phyloP scores from a whole-genome alignment of 2,329 filamentous ascomycete species.

The Epichloe elymi region DNA sequence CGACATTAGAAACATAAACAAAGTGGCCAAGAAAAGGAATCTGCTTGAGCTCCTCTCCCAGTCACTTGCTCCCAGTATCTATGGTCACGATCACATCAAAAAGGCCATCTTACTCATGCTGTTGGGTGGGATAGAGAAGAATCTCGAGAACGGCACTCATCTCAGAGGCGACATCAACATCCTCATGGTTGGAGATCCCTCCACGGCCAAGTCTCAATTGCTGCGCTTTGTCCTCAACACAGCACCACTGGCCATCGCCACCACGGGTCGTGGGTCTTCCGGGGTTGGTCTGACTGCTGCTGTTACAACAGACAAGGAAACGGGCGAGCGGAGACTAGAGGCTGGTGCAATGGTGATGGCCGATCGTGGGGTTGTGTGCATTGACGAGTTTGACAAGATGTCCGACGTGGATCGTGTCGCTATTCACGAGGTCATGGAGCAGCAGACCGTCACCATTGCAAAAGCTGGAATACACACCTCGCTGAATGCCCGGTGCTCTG shows the following conservation, averaged over 20 bases:
- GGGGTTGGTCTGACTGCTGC: slow-evolving; percentile 95
- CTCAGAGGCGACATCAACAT: slow-evolving; percentile 98
- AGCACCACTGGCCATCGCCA: slow-evolving; percentile 89
- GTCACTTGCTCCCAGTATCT: slow-evolving; percentile 91
- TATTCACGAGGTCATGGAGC: slow-evolving; percentile 99
- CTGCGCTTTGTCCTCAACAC: slow-evolving; percentile 95
- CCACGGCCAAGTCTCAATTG: slow-evolving; percentile 96
- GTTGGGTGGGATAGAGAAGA: slow-evolving; percentile 94
- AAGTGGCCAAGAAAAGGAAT: slow-evolving; percentile 85
- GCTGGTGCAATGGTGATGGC: slow-evolving; percentile 98
- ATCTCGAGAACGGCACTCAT: slow-evolving; percentile 94
- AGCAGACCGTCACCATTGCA: slow-evolving; percentile 97
- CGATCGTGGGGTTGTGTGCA: slow-evolving; percentile 94
- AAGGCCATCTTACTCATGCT: slow-evolving; percentile 94
- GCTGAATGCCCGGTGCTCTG: slow-evolving; percentile 89
- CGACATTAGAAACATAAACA: slow-evolving; percentile 98
- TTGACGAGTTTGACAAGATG: slow-evolving; percentile 99
- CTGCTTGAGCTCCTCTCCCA: slow-evolving; percentile 88
- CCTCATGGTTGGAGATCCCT: slow-evolving; percentile 96
- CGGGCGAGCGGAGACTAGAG: slow-evolving; percentile 84
- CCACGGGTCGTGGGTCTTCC: slow-evolving; percentile 90
- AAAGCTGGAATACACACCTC: slow-evolving; percentile 98
- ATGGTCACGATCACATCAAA: slow-evolving; percentile 97
- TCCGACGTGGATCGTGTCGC: slow-evolving; percentile 94
- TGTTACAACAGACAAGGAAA: slow-evolving; percentile 94